Evolutionary conservation across 2,329 filamentous ascomycete species (phyloP), one percentile per base, ranked within the genome.

Genomic region (Cytospora mali): DNA sequence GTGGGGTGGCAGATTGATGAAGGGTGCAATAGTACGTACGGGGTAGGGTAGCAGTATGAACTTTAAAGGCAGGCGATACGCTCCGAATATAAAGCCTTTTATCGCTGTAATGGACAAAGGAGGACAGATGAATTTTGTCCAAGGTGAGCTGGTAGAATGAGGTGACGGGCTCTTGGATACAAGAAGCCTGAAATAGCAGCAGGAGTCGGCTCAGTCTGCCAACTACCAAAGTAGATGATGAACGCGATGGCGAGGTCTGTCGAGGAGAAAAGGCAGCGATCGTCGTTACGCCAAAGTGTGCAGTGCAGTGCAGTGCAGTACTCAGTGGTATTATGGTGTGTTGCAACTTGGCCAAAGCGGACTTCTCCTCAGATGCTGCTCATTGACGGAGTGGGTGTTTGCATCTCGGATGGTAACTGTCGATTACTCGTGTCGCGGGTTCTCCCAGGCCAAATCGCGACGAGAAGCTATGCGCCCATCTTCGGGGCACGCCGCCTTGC

Each of bases 381-480:
- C 52, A 35, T 49, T 11, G 46, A 50, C n/a, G 42, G 52, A 42
- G 16, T 33, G 35, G 58, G 25, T 42, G 55, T 62, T 53, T 23
- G 55, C 56, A 60, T 59, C 60, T 62, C 60, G 61, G 54, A 60
- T 49, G 58, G 25, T 23, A 42, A 54, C 42, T 46, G 42, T 23
- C 42, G n/a, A 23, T 46, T 46, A 11, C 21, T 23, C 21, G 35
- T 42, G 39, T 60, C 50, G n/a, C 49, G 57, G 35, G 50, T 48
- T 58, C 58, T 56, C 48, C 58, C 39, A 35, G 56, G 54, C 60
- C 61, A 35, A 54, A 50, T 60, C 55, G 60, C 56, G 52, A 57
- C 49, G 56, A 35, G 29, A 48, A 50, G 49, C 63, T 65, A 65
- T 58, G 60, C 61, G 56, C 61, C 63, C 63, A 65, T 65, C 63